Conservation (phyloP, 78 protist species). For the Dictyostelium citrinum region DNA sequence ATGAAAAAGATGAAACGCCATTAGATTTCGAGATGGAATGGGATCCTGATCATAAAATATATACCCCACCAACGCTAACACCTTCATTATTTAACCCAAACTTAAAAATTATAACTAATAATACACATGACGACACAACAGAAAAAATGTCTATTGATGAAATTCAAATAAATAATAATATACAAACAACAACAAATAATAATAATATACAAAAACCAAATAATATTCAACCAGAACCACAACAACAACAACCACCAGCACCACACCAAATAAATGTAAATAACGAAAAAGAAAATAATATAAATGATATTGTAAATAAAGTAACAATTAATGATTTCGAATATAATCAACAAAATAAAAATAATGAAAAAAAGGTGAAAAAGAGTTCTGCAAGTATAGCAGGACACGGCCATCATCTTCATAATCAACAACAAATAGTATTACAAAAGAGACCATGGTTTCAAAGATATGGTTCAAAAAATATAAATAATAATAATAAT, state of each 20-base stretch:
- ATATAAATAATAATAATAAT: neutral
- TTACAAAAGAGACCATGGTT: neutral
- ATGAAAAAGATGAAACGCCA: neutral
- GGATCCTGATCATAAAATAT: neutral
- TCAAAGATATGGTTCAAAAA: neutral
- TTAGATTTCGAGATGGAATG: slow-evolving; percentile 8
- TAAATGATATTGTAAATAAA: neutral
- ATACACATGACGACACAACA: neutral
- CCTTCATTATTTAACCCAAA: neutral
- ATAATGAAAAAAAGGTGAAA: neutral
- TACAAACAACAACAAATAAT: neutral
- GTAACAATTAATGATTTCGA: neutral
- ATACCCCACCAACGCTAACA: neutral
- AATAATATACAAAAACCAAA: neutral
- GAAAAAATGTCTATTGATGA: neutral
- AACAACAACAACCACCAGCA: neutral
- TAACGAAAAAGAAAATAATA: neutral
- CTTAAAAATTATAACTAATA: neutral
- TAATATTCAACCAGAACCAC: neutral
- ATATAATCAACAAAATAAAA: neutral
- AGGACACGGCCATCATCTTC: neutral
- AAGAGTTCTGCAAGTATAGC: neutral
- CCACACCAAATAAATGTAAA: neutral
- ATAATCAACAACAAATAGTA: neutral
- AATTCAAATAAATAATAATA: neutral